These are phyloP conservation scores for Boletellus ananas DNA, from an alignment of 768 basidiomycete species.

Conservation along the genomic window DNA sequence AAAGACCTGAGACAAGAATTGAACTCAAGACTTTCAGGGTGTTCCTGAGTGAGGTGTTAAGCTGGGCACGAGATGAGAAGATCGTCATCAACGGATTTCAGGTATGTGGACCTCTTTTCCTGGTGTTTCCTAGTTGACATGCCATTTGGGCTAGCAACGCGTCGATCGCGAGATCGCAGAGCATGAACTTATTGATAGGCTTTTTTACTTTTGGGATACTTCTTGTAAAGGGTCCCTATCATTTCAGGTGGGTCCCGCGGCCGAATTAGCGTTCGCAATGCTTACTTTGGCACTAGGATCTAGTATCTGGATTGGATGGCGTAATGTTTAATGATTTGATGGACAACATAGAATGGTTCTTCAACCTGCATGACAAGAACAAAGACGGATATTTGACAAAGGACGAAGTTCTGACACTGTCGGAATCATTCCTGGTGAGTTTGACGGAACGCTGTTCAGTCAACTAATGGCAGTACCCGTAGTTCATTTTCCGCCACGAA, in stretches of 20 bases:
- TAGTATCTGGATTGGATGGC: conserved; percentile 83
- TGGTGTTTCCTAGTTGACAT: neutral
- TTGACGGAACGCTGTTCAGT: neutral
- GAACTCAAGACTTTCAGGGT: conserved; percentile 80
- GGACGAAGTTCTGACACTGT: conserved; percentile 93
- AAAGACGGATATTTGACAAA: conserved; percentile 94
- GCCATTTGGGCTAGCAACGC: conserved; percentile 56
- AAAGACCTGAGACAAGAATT: conserved; percentile 87
- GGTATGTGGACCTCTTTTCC: conserved; percentile 35
- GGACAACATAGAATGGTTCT: conserved; percentile 99
- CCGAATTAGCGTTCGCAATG: neutral
- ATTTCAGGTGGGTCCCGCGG: conserved; percentile 60
- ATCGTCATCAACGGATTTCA: conserved; percentile 91
- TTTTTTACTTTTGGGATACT: conserved; percentile 95
- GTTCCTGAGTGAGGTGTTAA: conserved; percentile 88
- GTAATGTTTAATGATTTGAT: conserved; percentile 96
- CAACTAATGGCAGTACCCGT: conserved; percentile 6
- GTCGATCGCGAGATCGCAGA: conserved; percentile 89
- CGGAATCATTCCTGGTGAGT: conserved; percentile 83
- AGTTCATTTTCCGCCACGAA: conserved; percentile 99
- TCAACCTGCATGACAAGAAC: conserved; percentile 92
- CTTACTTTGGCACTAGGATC: conserved; percentile 52
- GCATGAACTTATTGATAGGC: conserved; percentile 89
- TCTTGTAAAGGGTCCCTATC: conserved; percentile 79
- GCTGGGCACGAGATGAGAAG: conserved; percentile 94